Conservation (phyloP, 805 yeast species). For the Ogataea pilisensis region DNA sequence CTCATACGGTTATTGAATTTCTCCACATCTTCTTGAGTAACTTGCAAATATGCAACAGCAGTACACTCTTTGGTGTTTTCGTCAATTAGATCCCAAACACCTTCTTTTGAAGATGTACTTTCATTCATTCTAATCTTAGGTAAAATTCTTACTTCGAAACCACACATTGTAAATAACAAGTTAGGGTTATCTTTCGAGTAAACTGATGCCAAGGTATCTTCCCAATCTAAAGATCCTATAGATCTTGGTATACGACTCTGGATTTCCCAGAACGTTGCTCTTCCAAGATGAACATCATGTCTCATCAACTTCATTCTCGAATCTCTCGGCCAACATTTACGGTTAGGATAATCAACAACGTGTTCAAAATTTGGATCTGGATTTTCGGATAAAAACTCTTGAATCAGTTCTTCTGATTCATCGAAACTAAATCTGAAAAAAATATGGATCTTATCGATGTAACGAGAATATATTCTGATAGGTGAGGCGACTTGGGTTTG, state of each 20-base stretch:
- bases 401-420: slow-evolving; percentile 71
- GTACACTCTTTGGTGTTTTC: slow-evolving; percentile 75
- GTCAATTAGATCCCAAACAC: slow-evolving; percentile 85
- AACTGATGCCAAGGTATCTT: slow-evolving; percentile 75
- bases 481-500: slow-evolving; percentile 68
- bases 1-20: slow-evolving; percentile 79
- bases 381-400: slow-evolving; percentile 73
- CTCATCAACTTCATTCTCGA: slow-evolving; percentile 86
- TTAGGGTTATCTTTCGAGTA: slow-evolving; percentile 91
- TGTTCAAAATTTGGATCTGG: slow-evolving; percentile 93
- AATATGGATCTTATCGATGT: slow-evolving; percentile 76
- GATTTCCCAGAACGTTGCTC: slow-evolving; percentile 91
- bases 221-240: slow-evolving; percentile 72
- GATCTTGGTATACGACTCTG: slow-evolving; percentile 75
- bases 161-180: slow-evolving; percentile 84
- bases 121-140: slow-evolving; percentile 66
- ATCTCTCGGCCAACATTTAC: slow-evolving; percentile 94
- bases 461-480: slow-evolving; percentile 74
- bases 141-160: slow-evolving; percentile 85
- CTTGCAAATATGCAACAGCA: slow-evolving; percentile 83
- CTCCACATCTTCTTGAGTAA: slow-evolving; percentile 74
- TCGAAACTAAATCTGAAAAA: slow-evolving; percentile 69
- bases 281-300: slow-evolving; percentile 86
- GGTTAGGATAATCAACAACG: slow-evolving; percentile 79
- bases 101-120: slow-evolving; percentile 58